phyloP scores from a whole-genome alignment of 331 rosid species.

The Rosa hybrid region DNA sequence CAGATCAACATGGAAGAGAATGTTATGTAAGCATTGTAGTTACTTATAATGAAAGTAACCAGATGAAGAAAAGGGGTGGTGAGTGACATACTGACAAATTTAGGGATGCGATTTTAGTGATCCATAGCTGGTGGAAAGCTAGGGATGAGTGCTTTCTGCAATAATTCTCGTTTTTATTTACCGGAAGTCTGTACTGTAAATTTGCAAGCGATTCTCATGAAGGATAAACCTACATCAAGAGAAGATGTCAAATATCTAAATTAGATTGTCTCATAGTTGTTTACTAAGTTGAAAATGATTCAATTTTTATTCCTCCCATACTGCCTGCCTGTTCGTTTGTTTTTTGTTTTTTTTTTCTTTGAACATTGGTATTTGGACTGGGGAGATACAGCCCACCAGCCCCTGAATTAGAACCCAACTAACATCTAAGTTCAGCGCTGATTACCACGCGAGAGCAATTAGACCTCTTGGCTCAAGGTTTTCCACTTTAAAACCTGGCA shows the following conservation, averaged over 20 bases:
- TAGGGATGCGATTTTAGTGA: slow-evolving; percentile 1
- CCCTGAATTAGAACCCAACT: no score
- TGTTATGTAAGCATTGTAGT: slow-evolving; percentile 2
- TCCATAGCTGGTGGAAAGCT: background rate
- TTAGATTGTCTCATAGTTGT: background rate
- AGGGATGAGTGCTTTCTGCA: background rate
- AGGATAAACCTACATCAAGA: background rate
- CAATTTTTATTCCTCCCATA: background rate
- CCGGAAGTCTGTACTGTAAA: background rate
- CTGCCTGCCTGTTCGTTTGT: background rate
- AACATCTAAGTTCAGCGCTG: no score
- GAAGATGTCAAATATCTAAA: background rate
- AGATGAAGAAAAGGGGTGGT: background rate
- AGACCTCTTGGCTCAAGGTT: no score
- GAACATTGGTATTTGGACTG: no score
- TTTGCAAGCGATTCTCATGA: slow-evolving; percentile 5
- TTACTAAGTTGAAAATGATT: background rate
- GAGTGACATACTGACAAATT: background rate
- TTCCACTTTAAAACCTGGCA: no score
- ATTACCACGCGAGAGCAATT: no score
- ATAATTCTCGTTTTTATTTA: background rate
- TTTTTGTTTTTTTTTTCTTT: no score
- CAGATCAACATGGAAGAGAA: background rate
- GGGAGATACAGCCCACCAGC: no score
- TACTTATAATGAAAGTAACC: background rate